phyloP scores from a whole-genome alignment of 495 filamentous ascomycete genomes.

The Hypoxylon lienhwacheense region DNA sequence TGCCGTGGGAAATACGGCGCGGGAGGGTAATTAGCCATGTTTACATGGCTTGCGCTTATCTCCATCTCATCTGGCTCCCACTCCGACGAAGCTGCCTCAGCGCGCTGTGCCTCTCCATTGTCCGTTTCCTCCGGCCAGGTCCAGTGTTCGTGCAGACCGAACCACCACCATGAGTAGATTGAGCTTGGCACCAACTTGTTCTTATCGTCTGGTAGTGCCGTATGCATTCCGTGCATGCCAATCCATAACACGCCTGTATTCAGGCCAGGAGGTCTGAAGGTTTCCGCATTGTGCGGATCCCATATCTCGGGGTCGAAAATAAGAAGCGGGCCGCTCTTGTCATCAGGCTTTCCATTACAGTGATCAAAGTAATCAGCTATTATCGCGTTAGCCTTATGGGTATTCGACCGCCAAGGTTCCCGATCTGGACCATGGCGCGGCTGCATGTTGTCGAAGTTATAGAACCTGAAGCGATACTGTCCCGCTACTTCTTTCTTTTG shows the following conservation, averaged over 20 bases:
- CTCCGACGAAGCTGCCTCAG: too few relatives aligned
- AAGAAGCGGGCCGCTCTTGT: slow-evolving; percentile 50
- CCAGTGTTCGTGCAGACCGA: too few relatives aligned
- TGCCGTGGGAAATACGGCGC: background rate
- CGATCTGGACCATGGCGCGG: too few relatives aligned
- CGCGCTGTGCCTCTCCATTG: too few relatives aligned
- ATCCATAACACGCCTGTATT: slow-evolving; percentile 57
- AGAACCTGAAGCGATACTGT: too few relatives aligned
- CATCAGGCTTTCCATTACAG: too few relatives aligned
- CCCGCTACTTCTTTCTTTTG: too few relatives aligned
- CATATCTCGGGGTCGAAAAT: slow-evolving; percentile 65
- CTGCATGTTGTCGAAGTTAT: too few relatives aligned
- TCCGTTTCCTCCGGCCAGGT: too few relatives aligned
- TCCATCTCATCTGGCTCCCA: background rate
- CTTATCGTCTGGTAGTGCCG: background rate
- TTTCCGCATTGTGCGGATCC: slow-evolving; percentile 50
- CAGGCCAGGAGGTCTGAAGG: slow-evolving; percentile 55
- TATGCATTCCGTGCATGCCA: slow-evolving; percentile 47
- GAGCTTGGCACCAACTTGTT: background rate
- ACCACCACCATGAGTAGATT: slow-evolving; percentile 9
- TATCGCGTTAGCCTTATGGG: too few relatives aligned
- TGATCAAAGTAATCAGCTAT: too few relatives aligned
- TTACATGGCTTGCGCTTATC: background rate
- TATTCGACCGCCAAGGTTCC: too few relatives aligned
- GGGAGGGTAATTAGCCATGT: slow-evolving; percentile 1